Conservation (phyloP, 192 early-diverging fungal species). For the Kappamyces sp. region DNA sequence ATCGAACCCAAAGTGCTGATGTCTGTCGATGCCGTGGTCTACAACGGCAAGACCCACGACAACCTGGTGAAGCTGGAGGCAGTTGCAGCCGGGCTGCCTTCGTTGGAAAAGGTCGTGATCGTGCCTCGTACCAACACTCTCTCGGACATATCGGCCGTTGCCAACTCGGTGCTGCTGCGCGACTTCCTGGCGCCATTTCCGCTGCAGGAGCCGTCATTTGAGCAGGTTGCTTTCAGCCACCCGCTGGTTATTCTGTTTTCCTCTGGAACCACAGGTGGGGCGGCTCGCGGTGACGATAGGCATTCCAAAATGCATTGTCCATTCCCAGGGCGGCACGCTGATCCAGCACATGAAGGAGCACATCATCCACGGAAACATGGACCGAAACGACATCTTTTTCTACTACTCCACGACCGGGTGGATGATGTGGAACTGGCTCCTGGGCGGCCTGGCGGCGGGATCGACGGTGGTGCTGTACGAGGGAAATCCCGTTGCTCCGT, state of each 20-base stretch:
- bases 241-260: conserved; percentile 88
- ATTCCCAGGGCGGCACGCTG: conserved; percentile 83
- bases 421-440: conserved; percentile 99
- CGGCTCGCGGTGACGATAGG: conserved; percentile 26
- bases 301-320: conserved; percentile 94
- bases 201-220: conserved; percentile 53
- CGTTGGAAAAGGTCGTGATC: conserved; percentile 70
- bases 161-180: conserved; percentile 24
- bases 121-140: conserved; percentile 61
- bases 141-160: conserved; percentile 19
- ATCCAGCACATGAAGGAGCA: conserved; percentile 95
- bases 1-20: conserved; percentile 87
- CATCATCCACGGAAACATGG: conserved; percentile 75
- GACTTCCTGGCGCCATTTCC: conserved; percentile 5
- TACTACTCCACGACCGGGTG: conserved; percentile 55
- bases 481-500: conserved; percentile 88
- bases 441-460: conserved; percentile 71
- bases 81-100: conserved; percentile 59
- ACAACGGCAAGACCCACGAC: conserved; percentile 81
- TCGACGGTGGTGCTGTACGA: conserved; percentile 82
- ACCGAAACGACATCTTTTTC: conserved; percentile 71
- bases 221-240: conserved; percentile 85
- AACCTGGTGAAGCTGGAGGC: conserved; percentile 69
- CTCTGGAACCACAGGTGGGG: conserved; percentile 76
- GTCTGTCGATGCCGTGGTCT: conserved; percentile 84